These are phyloP conservation scores for Solanum etuberosum DNA, from an alignment of 257 asterid genomes.

Conservation along the genomic window DNA sequence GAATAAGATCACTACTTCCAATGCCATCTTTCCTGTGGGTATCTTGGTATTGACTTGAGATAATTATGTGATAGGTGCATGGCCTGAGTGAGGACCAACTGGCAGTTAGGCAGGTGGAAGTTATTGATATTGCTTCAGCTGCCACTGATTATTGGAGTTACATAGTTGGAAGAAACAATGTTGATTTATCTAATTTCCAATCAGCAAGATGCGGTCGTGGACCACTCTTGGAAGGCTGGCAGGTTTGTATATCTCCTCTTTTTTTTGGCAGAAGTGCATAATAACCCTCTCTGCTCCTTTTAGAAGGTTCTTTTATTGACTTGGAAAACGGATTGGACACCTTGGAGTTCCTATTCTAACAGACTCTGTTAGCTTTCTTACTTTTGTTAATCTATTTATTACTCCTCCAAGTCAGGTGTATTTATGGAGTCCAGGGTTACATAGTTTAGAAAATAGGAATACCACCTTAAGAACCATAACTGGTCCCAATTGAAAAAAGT, in stretches of 20 bases:
- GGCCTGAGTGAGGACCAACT: slow-evolving; percentile 55
- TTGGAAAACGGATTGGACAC: background rate
- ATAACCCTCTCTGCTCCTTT: background rate
- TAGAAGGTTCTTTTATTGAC: background rate
- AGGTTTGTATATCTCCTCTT: slow-evolving; percentile 39
- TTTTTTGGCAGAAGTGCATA: background rate
- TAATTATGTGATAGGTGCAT: slow-evolving; percentile 42
- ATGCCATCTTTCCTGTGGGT: background rate
- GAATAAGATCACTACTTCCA: background rate
- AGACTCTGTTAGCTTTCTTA: background rate
- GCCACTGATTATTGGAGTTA: slow-evolving; percentile 82
- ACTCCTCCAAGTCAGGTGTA: background rate
- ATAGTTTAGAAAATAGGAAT: background rate
- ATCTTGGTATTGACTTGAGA: background rate
- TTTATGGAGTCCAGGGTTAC: background rate
- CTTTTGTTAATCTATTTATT: background rate
- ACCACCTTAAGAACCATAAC: background rate
- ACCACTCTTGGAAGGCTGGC: slow-evolving; percentile 79
- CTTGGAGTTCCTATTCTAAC: background rate
- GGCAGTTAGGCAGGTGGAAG: slow-evolving; percentile 58
- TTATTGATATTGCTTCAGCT: slow-evolving; percentile 54
- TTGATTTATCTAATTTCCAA: slow-evolving; percentile 55
- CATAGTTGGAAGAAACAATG: slow-evolving; percentile 44
- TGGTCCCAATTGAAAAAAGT: background rate
- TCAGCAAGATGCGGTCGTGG: slow-evolving; percentile 71